These are phyloP conservation scores for Paecilomyces dactylethromorphus DNA, from an alignment of 2,329 filamentous ascomycete species.

Conservation along the genomic window DNA sequence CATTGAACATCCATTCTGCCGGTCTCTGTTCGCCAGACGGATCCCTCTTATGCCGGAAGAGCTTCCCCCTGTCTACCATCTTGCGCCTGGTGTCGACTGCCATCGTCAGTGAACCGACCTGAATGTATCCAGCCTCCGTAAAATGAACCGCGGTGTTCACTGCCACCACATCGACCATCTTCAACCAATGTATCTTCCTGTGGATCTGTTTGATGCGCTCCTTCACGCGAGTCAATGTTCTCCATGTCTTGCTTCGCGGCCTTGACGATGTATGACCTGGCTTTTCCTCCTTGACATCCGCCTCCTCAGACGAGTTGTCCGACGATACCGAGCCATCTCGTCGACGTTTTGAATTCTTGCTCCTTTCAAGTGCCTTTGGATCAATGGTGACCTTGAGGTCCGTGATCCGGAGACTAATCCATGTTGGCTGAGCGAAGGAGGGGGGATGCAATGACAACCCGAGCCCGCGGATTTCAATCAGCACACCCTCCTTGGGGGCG, in stretches of 20 bases:
- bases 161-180: conserved; percentile 81
- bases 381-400: conserved; percentile 83
- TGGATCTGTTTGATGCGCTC: conserved; percentile 83
- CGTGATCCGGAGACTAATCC: conserved; percentile 82
- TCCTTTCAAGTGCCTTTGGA: conserved; percentile 51
- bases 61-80: conserved; percentile 81
- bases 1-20: conserved; percentile 87
- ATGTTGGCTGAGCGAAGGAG: conserved; percentile 94
- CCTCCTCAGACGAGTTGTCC: conserved; percentile 18
- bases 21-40: conserved; percentile 60
- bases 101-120: conserved; percentile 76
- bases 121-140: conserved; percentile 73
- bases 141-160: conserved; percentile 72
- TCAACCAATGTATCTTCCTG: conserved; percentile 78
- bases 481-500: conserved; percentile 79
- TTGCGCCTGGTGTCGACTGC: conserved; percentile 87
- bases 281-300: conserved; percentile 10
- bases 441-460: conserved; percentile 85
- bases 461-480: conserved; percentile 81
- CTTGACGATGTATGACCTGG: conserved; percentile 4
- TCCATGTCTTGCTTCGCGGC: conserved; percentile 68
- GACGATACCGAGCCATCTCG: conserved; percentile 14
- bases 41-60: conserved; percentile 74
- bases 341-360: conserved; percentile 12
- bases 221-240: conserved; percentile 68